Evolutionary conservation across 2,329 filamentous ascomycete species (phyloP).

Genomic region (Huntiella savannae): DNA sequence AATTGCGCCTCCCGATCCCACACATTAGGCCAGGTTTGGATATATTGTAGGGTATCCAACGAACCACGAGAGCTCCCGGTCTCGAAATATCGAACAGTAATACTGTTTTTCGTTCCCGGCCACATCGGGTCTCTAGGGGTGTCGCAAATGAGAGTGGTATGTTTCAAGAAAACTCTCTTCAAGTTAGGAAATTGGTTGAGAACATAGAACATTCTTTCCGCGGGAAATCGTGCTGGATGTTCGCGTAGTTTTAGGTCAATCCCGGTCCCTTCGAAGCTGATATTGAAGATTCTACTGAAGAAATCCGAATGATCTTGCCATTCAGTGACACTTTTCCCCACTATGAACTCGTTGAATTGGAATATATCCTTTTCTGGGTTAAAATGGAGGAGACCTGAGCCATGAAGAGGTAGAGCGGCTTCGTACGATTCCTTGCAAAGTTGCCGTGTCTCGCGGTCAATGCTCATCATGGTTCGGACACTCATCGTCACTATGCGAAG

Average conservation of each 20-base stretch:
- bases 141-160: background rate
- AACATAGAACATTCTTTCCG: background rate
- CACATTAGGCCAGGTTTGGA: background rate
- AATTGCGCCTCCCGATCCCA: background rate
- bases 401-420: background rate
- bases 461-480: slow-evolving; percentile 7
- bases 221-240: no score
- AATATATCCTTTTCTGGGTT: slow-evolving; percentile 4
- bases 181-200: slow-evolving; percentile 3
- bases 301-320: background rate
- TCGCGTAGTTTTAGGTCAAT: background rate
- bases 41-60: background rate
- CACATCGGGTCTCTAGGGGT: background rate
- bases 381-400: slow-evolving; percentile 1
- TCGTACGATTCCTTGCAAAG: slow-evolving; percentile 4
- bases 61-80: background rate
- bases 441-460: slow-evolving; percentile 2
- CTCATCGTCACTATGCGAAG: background rate
- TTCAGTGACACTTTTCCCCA: no score
- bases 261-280: background rate
- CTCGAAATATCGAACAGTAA: background rate
- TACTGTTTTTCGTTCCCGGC: slow-evolving; percentile 5
- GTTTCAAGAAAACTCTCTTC: slow-evolving; percentile 5
- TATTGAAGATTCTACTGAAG: slow-evolving; percentile 3
- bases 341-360: background rate